phyloP scores from a whole-genome alignment of 2,329 filamentous ascomycete genomes.

The Chaetomium sp. region DNA sequence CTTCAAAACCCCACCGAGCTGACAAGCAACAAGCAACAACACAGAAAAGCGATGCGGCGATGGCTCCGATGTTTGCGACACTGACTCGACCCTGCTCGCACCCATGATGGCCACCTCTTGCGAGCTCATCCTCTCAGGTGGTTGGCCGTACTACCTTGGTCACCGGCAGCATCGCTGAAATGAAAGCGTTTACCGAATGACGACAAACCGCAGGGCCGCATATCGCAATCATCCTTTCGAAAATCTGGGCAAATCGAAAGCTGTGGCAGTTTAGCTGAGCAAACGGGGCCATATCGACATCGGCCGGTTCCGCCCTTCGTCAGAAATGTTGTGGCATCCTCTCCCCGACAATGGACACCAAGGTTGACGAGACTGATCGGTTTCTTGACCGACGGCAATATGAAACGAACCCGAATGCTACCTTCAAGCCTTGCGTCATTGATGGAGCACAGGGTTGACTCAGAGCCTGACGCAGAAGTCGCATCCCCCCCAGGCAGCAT shows the following conservation, averaged over 20 bases:
- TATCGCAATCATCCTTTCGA: background rate
- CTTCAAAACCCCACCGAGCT: background rate
- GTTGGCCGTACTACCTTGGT: background rate
- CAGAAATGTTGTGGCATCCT: background rate
- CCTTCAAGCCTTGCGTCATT: background rate
- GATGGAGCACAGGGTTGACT: background rate
- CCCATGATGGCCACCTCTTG: background rate
- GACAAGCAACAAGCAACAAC: background rate
- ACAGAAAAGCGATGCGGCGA: background rate
- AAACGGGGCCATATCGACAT: background rate
- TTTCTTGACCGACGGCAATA: slow-evolving; percentile 8
- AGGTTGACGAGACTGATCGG: background rate
- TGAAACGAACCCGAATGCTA: background rate
- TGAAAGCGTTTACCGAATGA: background rate
- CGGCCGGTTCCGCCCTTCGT: slow-evolving; percentile 24
- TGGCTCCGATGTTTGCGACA: background rate
- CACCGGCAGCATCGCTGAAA: background rate
- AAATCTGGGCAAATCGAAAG: background rate
- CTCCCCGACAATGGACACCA: background rate
- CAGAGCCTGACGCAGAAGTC: slow-evolving; percentile 1
- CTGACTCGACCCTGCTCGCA: background rate
- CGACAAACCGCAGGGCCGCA: no score
- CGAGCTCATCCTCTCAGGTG: background rate
- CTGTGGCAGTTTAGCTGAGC: background rate
- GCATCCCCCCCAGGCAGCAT: slow-evolving; percentile 1